phyloP scores from a whole-genome alignment of 192 early-diverging fungal genomes.

The Coemansia sp. region DNA sequence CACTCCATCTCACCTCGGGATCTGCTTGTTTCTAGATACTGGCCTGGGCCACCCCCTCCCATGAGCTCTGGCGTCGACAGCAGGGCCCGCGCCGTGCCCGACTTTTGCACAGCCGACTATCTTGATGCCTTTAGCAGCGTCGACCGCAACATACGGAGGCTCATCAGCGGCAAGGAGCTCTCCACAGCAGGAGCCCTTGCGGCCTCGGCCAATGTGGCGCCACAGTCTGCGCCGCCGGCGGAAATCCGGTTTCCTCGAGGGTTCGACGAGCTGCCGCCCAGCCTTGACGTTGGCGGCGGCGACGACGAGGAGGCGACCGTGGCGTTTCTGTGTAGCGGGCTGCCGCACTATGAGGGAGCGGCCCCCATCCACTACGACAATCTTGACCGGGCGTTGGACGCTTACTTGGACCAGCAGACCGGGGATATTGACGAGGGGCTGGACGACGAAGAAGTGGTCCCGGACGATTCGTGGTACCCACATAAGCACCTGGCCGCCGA shows the following conservation, averaged over 20 bases:
- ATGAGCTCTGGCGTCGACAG: no score
- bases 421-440: not conserved
- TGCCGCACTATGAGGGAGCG: conserved; percentile 42
- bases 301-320: conserved; percentile 31
- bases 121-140: conserved; percentile 27
- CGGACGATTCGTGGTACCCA: conserved; percentile 9
- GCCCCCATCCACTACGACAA: conserved; percentile 21
- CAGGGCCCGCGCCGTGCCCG: no score
- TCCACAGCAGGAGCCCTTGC: not conserved
- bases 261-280: not conserved
- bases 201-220: not conserved
- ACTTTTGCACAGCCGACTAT: conserved; percentile 19
- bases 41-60: no score
- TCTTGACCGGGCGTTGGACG: conserved; percentile 8
- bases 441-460: conserved; percentile 13
- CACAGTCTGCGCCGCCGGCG: not conserved
- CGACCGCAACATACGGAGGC: conserved; percentile 28
- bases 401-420: not conserved
- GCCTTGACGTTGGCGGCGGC: not conserved
- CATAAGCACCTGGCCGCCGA: not conserved
- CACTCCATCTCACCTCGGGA: no score
- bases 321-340: conserved; percentile 36
- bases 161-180: conserved; percentile 11
- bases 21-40: no score
- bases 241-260: not conserved